Percentiles rank a stretch among this genome's conserved stretches.
phyloP scores from a whole-genome alignment of 164 flowering plant species.

The Dillenia suffruticosa region DNA sequence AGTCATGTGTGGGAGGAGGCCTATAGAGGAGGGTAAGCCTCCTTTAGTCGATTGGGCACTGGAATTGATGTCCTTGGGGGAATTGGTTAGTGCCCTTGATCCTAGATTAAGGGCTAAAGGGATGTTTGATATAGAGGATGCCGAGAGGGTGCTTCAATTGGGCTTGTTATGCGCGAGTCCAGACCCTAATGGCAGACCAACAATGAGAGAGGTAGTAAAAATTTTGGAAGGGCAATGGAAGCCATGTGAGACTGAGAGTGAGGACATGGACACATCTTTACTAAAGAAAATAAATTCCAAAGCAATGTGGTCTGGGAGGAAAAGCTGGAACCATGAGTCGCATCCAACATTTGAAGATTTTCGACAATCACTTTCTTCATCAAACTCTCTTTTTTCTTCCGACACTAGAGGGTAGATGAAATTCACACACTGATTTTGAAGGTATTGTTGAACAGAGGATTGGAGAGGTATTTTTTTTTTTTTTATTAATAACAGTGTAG shows the following conservation, averaged over 20 bases:
- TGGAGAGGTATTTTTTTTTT: too few relatives aligned
- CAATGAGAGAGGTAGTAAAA: slow-evolving; percentile 62
- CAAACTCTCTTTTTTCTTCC: too few relatives aligned
- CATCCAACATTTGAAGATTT: too few relatives aligned
- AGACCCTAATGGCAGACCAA: slow-evolving; percentile 42
- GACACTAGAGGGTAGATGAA: too few relatives aligned
- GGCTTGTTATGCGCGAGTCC: slow-evolving; percentile 59
- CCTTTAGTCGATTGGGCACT: slow-evolving; percentile 45
- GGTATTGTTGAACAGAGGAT: too few relatives aligned
- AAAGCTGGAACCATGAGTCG: slow-evolving; percentile 12
- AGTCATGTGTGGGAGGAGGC: slow-evolving; percentile 60
- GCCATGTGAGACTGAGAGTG: slow-evolving; percentile 18
- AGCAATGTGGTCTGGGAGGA: slow-evolving; percentile 26
- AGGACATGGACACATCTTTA: slow-evolving; percentile 34
- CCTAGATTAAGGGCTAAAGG: slow-evolving; percentile 25
- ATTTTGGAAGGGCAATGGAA: slow-evolving; percentile 40
- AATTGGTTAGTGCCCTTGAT: slow-evolving; percentile 36
- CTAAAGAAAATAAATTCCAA: slow-evolving; percentile 19
- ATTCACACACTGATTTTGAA: too few relatives aligned
- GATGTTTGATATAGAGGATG: slow-evolving; percentile 36
- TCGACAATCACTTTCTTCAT: too few relatives aligned
- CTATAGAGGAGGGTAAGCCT: slow-evolving; percentile 50
- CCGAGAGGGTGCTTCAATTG: slow-evolving; percentile 40
- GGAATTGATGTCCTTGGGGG: slow-evolving; percentile 29
- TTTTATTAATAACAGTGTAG: too few relatives aligned